phyloP scores from a whole-genome alignment of 2,329 filamentous ascomycete species.

The Ophiostoma tasmaniense region DNA sequence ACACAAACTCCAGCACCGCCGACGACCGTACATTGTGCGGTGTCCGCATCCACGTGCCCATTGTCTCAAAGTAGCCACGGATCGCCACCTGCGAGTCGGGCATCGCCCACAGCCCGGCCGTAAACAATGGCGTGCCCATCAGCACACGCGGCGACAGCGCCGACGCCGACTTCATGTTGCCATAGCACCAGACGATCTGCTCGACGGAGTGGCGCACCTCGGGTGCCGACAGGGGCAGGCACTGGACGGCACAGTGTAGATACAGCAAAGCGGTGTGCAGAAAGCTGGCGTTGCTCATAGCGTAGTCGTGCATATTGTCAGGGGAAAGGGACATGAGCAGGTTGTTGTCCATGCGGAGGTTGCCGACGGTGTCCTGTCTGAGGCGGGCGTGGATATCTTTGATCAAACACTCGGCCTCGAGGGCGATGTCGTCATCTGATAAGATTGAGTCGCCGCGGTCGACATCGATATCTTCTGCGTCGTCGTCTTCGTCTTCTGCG shows the following conservation, averaged over 20 bases:
- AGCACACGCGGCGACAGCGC: conserved; percentile 16
- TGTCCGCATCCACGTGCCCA: conserved; percentile 16
- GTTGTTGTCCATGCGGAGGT: conserved; percentile 8
- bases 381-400: conserved; percentile 12
- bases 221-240: conserved; percentile 9
- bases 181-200: conserved; percentile 14
- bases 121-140: conserved; percentile 16
- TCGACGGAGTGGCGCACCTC: conserved; percentile 15
- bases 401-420: conserved; percentile 13
- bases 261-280: conserved; percentile 17
- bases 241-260: conserved; percentile 13
- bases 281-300: conserved; percentile 17
- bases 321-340: conserved; percentile 6
- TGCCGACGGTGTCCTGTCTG: conserved; percentile 8
- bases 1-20: conserved; percentile 12
- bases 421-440: conserved; percentile 13
- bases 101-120: conserved; percentile 15
- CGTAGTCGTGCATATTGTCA: conserved; percentile 17
- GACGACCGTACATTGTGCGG: conserved; percentile 12
- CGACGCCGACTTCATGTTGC: conserved; percentile 15
- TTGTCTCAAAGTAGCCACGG: conserved; percentile 6
- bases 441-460: background rate
- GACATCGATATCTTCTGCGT: background rate
- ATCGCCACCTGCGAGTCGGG: conserved; percentile 2
- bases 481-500: background rate